Base-by-base conservation (phyloP, 306 rosid species). In the Parietaria judaica region DNA sequence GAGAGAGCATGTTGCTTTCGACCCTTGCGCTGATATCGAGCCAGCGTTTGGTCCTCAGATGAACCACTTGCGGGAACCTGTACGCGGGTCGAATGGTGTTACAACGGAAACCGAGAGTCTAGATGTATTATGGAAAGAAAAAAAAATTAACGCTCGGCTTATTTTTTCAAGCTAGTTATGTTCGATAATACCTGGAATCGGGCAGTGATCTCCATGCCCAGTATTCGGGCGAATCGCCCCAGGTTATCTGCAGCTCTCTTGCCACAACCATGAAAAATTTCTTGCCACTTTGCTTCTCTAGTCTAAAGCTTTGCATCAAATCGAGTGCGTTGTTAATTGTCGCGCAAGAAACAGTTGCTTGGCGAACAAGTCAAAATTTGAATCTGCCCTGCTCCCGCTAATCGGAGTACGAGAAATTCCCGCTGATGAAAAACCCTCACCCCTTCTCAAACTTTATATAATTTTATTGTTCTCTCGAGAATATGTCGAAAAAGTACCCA, bases 201-300 rank as follows among this genome's bases (percentile, higher is more conserved):
- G 79, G 72, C 4, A 64, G 0, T 5, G 55, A 45, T 14, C 4
- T 54, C 90, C 86, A 76, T 14, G 5, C 5, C 86, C 86, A 84
- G 14, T 76, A 67, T 0, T 7, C 0, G 1, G 64, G 66, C 10
- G 74, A 37, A 14, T 51, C 61, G 4, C 80, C 78, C 76, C 81
- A 74, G 14, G 15, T 0, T 13, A 81, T 69, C 9, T 12, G 0
- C 14, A 81, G 74, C 69, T 51, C 68, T 64, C 79, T 79, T 14
- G 85, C 77, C 38, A 72, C 60, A n/a, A 83, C 54, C 85, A 77
- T 74, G 58, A 66, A 83, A 56, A 68, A 64, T 64, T 69, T 79
- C 5, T 64, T 79, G 9, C 88, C 88, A 37, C 70, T 79, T 51
- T 37, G 17, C 37, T 15, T 79, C 4, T 79, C 83, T 55, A 83